Base-by-base conservation (phyloP, 768 basidiomycete genomes). In the Cystofilobasidium ferigula region DNA sequence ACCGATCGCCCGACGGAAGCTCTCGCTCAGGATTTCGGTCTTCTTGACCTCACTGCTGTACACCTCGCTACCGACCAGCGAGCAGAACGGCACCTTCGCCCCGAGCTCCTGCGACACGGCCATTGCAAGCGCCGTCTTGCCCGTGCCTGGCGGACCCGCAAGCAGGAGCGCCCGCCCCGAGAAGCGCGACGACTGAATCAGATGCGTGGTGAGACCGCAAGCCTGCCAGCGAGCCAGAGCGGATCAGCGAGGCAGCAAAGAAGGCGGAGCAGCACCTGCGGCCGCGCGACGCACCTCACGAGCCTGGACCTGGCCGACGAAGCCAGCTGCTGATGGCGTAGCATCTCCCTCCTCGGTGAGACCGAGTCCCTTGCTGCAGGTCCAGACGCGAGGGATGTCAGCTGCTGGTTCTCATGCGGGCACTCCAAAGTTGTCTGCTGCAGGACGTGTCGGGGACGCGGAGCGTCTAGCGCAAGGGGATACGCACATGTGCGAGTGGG, bases 11-110 rank as follows among this genome's bases (percentile, higher is more conserved):
- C 95, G 80, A 65, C 94, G 82, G 77, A 98, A 98, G 42, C 86
- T 84, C 76, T 97, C 94, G 57, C 92, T 90, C 24, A 99, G 79
- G 6, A 98, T 93, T 74, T 98, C 95, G 1, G 95, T 98, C 82
- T 99, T 99, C 80, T 98, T 98, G 64, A 99, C 92, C 77, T 98
- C 94, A 3, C 88, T 85, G 45, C 86, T 89, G 74, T 95, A 98
- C 68, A 98, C 95, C 77, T 99, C 95, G 24, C 86, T 87, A 0
- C 95, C 95, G 48, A 98, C 95, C 90, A 97, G 97, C 6, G 92
- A 91, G 75, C 94, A 97, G 75, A 99, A 98, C 0, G 95, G 95
- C 0, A 97, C 93, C 72, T 95, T 95, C 26, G 82, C 78, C 0
- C 95, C 95, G 0, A 99, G 82, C 72, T 98, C 95, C 67, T 97